phyloP scores from a whole-genome alignment of 2,329 filamentous ascomycete genomes.

The Aspergillus clavatus region DNA sequence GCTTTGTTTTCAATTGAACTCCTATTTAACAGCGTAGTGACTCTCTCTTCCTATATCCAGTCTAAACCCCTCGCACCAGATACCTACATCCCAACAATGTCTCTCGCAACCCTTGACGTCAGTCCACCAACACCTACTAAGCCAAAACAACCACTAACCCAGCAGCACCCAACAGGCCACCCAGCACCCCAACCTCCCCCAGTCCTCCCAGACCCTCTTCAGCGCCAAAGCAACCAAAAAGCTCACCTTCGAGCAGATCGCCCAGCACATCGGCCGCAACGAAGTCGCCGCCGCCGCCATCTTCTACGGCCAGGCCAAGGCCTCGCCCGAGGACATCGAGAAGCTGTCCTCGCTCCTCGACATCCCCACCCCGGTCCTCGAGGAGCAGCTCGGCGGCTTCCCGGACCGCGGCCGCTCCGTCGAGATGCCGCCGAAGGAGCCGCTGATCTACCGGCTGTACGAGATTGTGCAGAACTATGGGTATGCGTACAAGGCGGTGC shows the following conservation, averaged over 20 bases:
- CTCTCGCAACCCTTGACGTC: background rate
- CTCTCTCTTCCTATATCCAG: background rate
- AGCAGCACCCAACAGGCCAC: slow-evolving; percentile 24
- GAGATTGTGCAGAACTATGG: slow-evolving; percentile 97
- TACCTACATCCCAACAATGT: background rate
- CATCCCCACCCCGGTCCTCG: slow-evolving; percentile 54
- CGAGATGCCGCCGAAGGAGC: slow-evolving; percentile 80
- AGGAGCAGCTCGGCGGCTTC: slow-evolving; percentile 63
- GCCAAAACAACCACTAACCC: background rate
- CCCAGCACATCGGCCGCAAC: slow-evolving; percentile 65
- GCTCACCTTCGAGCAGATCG: slow-evolving; percentile 76
- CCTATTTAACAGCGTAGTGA: too few species aligned
- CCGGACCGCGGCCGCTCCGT: slow-evolving; percentile 75
- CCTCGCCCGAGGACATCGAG: slow-evolving; percentile 63
- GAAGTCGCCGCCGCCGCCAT: slow-evolving; percentile 82
- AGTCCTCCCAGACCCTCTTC: slow-evolving; percentile 69
- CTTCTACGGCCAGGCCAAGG: slow-evolving; percentile 83
- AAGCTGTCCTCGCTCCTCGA: slow-evolving; percentile 63
- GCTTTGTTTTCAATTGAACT: too few species aligned
- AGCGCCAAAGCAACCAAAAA: slow-evolving; percentile 70
- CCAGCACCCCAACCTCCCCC: slow-evolving; percentile 58
- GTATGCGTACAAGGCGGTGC: slow-evolving; percentile 87
- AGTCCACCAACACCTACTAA: background rate
- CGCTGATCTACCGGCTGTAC: slow-evolving; percentile 83
- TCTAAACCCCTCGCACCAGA: background rate